Percentiles rank a stretch among this genome's conserved stretches.
Evolutionary conservation across 169 alveolate genomes (phyloP).

Genomic region (Plasmodium ovale): DNA sequence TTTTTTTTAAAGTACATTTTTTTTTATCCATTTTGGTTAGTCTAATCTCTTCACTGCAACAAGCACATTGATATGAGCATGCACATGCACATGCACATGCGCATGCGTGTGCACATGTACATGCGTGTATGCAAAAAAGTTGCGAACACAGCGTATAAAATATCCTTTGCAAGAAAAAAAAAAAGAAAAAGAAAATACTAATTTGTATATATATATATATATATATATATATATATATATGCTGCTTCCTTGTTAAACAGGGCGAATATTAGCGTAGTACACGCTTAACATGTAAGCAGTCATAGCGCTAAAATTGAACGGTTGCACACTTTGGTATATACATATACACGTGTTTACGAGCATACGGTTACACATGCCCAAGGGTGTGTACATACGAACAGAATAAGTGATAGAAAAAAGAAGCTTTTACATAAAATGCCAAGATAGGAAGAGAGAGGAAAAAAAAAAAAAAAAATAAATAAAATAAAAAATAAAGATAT

Average conservation of each 20-base stretch:
- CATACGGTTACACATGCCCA: background rate
- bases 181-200: background rate
- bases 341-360: background rate
- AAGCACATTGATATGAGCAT: background rate
- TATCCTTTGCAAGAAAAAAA: background rate
- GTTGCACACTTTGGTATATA: background rate
- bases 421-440: constrained; percentile 26
- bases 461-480: background rate
- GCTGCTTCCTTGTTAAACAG: too few relatives aligned
- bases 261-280: too few relatives aligned
- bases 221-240: background rate
- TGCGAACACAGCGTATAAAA: background rate
- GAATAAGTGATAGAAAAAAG: constrained; percentile 2
- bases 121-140: background rate
- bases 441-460: background rate
- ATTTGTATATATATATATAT: constrained; percentile 13
- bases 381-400: background rate
- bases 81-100: background rate
- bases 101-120: background rate
- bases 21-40: constrained; percentile 3
- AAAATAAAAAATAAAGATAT: background rate
- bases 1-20: background rate
- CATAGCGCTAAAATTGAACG: background rate
- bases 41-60: constrained; percentile 12
- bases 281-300: too few relatives aligned